A percentile compares a stretch with the other conserved stretches of the same genome.
Conservation (phyloP, 129 eudicot species). For the Arctium lappa region DNA sequence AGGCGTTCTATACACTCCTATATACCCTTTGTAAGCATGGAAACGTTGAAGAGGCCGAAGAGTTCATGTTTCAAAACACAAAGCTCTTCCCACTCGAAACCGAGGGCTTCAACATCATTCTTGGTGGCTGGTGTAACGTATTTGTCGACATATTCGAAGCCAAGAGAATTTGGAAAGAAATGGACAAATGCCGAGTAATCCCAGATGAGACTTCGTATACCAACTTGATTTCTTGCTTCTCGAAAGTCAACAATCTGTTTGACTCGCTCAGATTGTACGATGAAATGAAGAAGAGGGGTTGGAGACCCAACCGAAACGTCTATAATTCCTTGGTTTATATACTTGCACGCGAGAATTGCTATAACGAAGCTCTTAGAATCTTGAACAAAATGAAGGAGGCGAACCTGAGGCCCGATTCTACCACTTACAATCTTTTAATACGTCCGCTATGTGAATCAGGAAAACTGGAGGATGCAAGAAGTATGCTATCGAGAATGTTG, state of each 20-base stretch:
- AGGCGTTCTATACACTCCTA: constrained; percentile 58
- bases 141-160: constrained; percentile 61
- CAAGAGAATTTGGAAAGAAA: constrained; percentile 94
- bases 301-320: constrained; percentile 60
- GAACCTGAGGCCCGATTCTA: constrained; percentile 59
- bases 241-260: constrained; percentile 71
- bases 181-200: constrained; percentile 62
- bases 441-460: constrained; percentile 60
- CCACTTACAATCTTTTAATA: constrained; percentile 56
- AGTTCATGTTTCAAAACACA: constrained; percentile 64
- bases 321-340: constrained; percentile 75
- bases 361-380: constrained; percentile 63
- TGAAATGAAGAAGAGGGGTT: constrained; percentile 85
- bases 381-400: constrained; percentile 53
- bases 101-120: constrained; percentile 80
- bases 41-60: constrained; percentile 90
- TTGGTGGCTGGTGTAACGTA: constrained; percentile 78
- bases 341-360: constrained; percentile 63
- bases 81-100: constrained; percentile 84
- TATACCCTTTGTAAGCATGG: constrained; percentile 67
- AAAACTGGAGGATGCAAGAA: constrained; percentile 65
- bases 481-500: constrained; percentile 52
- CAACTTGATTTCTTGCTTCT: constrained; percentile 77
- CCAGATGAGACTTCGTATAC: constrained; percentile 72
- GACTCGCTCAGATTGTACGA: constrained; percentile 86